A percentile compares a stretch with the other conserved stretches of the same genome.
Evolutionary conservation across 345 rosid genomes (phyloP).

Genomic region (Diplotaxis tenuifolia): DNA sequence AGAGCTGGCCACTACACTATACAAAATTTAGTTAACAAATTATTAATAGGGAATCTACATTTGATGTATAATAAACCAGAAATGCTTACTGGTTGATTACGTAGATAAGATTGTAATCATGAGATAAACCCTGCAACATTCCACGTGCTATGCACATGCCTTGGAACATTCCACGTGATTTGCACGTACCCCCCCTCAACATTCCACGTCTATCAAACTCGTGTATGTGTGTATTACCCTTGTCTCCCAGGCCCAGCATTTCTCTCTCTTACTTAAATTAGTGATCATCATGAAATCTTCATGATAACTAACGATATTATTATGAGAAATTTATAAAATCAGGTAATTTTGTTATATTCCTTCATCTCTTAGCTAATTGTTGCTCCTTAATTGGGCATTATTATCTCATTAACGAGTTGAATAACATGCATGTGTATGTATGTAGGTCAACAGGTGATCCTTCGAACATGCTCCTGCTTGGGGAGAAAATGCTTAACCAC

Average conservation of each 20-base stretch:
- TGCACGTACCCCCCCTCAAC: conserved; percentile 16
- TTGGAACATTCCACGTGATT: conserved; percentile 11
- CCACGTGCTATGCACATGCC: conserved; percentile 27
- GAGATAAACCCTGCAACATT: background rate
- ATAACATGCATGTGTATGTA: too few relatives aligned
- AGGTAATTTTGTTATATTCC: too few relatives aligned
- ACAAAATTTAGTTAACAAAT: background rate
- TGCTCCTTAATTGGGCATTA: too few relatives aligned
- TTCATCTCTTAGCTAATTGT: too few relatives aligned
- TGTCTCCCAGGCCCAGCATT: background rate
- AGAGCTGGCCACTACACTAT: conserved; percentile 1
- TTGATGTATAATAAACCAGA: background rate
- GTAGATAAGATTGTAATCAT: background rate
- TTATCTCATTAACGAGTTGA: too few relatives aligned
- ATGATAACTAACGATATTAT: too few relatives aligned
- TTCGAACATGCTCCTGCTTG: conserved; percentile 17
- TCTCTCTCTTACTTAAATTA: background rate
- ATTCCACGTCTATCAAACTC: background rate
- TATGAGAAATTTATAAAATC: too few relatives aligned
- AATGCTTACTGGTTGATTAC: conserved; percentile 5
- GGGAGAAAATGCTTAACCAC: conserved; percentile 28
- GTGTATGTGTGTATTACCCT: conserved; percentile 2
- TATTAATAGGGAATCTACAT: background rate
- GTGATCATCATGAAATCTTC: too few relatives aligned
- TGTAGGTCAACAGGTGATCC: conserved; percentile 15